Evolutionary conservation across 2,329 filamentous ascomycete genomes (phyloP), one percentile per base, ranked within the genome.

Genomic region (Clonostachys chloroleuca): DNA sequence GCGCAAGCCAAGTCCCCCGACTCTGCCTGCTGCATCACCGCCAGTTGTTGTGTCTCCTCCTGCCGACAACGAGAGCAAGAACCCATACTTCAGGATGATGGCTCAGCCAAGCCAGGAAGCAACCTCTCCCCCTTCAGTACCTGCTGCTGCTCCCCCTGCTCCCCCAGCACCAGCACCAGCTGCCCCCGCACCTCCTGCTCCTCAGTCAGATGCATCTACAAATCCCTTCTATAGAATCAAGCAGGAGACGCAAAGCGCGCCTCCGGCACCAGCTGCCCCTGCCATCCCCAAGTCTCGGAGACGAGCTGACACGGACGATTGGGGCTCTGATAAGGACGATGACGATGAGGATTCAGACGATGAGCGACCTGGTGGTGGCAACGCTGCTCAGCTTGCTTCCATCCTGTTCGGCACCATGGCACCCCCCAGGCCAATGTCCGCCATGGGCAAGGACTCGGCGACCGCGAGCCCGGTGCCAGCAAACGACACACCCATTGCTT

Each of bases 341-440:
- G 74, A 77, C 5, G 84, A 87, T 17, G 83, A 87, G 47, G 87
- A 89, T 45, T 84, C 83, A 35, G 86, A 92, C 47, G 88, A 92
- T 47, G 87, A 91, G 46, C 81, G 85, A 10, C 85, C 89, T 16
- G 87, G 87, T 44, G 89, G 89, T 47, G 84, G 87, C 49, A 90
- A 83, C 56, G 94, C 94, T 43, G 94, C 95, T 51, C 89, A 96
- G 57, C 81, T 99, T 36, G 94, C 94, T 14, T 95, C 89, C 7
- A 94, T 96, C 51, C 78, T 99, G 17, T 99, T 99, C 63, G 92
- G 94, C 49, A 96, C 92, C 45, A 97, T 99, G 92, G 92, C 82
- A 10, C 92, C 94, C 37, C 92, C 94, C 13, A 84, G 92, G 45
- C 92, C 92, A 33, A 70, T 96, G 41, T 95, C 89, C 17, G 87